These are phyloP conservation scores for Chlorencoelia australis DNA, from an alignment of 2,329 filamentous ascomycete species.

Conservation along the genomic window DNA sequence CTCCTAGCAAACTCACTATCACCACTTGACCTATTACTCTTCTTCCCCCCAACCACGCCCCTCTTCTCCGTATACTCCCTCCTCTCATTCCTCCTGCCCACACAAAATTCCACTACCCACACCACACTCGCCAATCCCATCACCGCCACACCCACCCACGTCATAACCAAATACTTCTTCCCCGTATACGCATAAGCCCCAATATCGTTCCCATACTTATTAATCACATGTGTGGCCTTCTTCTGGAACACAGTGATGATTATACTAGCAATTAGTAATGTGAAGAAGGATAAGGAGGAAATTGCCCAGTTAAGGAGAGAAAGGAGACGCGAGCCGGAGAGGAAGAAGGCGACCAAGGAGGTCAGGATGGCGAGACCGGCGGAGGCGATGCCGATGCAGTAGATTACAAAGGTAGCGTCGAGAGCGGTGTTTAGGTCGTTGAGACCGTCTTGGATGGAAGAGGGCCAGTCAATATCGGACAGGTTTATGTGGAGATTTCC, in stretches of 20 bases:
- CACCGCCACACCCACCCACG: conserved; percentile 44
- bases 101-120: conserved; percentile 23
- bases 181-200: conserved; percentile 33
- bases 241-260: conserved; percentile 55
- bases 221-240: conserved; percentile 41
- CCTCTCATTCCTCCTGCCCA: conserved; percentile 16
- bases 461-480: conserved; percentile 44
- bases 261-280: conserved; percentile 63
- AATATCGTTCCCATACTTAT: conserved; percentile 25
- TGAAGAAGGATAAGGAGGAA: conserved; percentile 36
- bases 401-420: conserved; percentile 46
- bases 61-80: conserved; percentile 22
- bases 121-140: conserved; percentile 29
- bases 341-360: conserved; percentile 35
- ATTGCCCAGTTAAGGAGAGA: conserved; percentile 40
- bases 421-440: conserved; percentile 38
- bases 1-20: conserved; percentile 4
- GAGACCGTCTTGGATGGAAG: conserved; percentile 43
- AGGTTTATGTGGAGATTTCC: conserved; percentile 35
- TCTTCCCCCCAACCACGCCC: background rate
- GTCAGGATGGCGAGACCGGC: conserved; percentile 40
- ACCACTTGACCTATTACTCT: background rate
- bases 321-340: conserved; percentile 32
- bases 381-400: conserved; percentile 45
- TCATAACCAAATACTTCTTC: conserved; percentile 44